Evolutionary conservation across 306 rosid species (phyloP).

Genomic region (Rosa rugosa): DNA sequence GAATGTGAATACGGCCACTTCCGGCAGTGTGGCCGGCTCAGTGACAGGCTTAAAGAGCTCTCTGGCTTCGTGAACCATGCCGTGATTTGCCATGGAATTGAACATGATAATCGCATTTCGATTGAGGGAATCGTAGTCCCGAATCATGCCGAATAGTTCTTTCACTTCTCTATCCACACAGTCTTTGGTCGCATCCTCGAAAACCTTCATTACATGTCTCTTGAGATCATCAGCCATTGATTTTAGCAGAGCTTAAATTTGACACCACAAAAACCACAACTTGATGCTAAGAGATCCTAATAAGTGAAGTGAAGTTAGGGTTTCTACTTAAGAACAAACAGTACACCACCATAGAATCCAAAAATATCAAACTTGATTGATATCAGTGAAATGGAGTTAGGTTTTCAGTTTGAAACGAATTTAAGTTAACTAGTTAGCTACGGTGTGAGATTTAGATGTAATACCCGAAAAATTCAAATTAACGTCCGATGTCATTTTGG

Average conservation of each 20-base stretch:
- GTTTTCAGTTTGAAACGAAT: too few species aligned
- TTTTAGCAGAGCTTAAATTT: neutral
- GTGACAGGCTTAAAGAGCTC: neutral
- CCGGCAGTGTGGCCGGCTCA: too few species aligned
- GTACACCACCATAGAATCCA: too few species aligned
- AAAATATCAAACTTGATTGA: too few species aligned
- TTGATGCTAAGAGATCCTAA: too few species aligned
- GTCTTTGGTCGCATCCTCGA: neutral
- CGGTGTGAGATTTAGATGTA: too few species aligned
- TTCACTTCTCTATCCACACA: neutral
- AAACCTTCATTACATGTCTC: neutral
- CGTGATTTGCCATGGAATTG: neutral
- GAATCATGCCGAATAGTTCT: neutral
- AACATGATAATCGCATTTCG: neutral
- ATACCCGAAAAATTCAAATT: too few species aligned
- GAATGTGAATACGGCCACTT: neutral
- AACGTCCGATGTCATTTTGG: too few species aligned
- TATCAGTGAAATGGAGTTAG: too few species aligned
- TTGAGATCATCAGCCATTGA: neutral
- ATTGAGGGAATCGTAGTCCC: conserved; percentile 3
- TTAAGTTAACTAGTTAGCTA: too few species aligned
- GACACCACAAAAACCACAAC: neutral
- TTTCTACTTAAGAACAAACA: too few species aligned
- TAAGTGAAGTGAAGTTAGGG: too few species aligned
- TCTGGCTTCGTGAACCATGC: neutral